Base-by-base conservation (phyloP, 495 filamentous ascomycete species). In the Symbiotaphrina buchneri region DNA sequence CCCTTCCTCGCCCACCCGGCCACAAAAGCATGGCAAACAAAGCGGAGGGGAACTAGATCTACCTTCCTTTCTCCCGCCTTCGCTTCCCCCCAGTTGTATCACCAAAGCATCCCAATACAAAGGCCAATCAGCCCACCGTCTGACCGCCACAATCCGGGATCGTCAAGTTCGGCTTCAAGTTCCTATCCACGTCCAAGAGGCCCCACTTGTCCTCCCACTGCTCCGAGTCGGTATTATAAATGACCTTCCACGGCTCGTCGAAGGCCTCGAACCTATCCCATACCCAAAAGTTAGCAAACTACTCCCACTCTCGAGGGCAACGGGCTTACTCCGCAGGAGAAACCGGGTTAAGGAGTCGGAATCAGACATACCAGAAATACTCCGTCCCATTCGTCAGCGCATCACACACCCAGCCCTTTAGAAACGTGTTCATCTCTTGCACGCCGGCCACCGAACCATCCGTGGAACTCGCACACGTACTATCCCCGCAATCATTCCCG, bases 191-290 rank as follows among this genome's bases (percentile, higher is more conserved):
- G 48, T 91, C 81, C 68, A 97, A 72, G 14, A 97, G 53, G 18
- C 87, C 87, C 85, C 85, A 95, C 44, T 92, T 76, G 43, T 90
- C 80, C 52, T 97, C 87, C 84, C 84, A 94, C 34, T 78, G 58
- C 52, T 83, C 59, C 8, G 63, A 68, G 1, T 53, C 45, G 2
- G 50, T 56, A 45, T 97, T 73, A 49, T 66, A 90, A 16, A 41
- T 37, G 16, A 75, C 52, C 53, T 94, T 94, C 87, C 87, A 97
- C 2, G 84, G 81, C 53, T 92, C 84, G 43, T 92, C 84, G 44
- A 92, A 94, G 10, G 82, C 80, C 49, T 82, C 75, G 44, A 93
- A 93, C 67, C 68, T 74, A 33, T 37, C 17, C n/a, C n/a, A n/a
- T n/a, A n/a, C n/a, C n/a, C n/a, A n/a, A n/a, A n/a, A n/a, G n/a